Percentiles rank a stretch among this genome's conserved stretches.
Conservation (phyloP, 192 early-diverging fungal genomes). For the Dissophora ornata region DNA sequence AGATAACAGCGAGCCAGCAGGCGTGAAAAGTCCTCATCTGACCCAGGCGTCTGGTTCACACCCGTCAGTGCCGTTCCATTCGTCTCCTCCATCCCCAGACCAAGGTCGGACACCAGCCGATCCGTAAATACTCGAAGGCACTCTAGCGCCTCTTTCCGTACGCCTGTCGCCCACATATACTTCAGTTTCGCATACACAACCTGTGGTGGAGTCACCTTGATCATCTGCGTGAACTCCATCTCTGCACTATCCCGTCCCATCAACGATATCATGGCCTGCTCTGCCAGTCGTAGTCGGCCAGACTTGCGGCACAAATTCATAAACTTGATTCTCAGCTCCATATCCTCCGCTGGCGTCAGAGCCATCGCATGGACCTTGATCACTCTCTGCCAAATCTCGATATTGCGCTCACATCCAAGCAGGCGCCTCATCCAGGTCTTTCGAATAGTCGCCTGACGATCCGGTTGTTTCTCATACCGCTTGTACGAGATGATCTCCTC, state of each 20-base stretch:
- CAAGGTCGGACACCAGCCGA: slow-evolving; percentile 72
- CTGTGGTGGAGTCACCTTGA: slow-evolving; percentile 59
- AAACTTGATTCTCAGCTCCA: slow-evolving; percentile 97
- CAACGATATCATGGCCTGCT: slow-evolving; percentile 79
- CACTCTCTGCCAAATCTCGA: slow-evolving; percentile 95
- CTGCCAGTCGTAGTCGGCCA: slow-evolving; percentile 79
- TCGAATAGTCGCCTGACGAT: slow-evolving; percentile 78
- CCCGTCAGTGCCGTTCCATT: slow-evolving; percentile 26
- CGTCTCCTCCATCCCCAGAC: slow-evolving; percentile 28
- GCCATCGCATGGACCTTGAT: slow-evolving; percentile 90
- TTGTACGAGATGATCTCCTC: slow-evolving; percentile 97
- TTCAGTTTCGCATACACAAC: slow-evolving; percentile 95
- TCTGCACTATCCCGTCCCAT: slow-evolving; percentile 29
- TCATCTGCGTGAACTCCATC: slow-evolving; percentile 28
- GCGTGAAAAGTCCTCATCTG: slow-evolving; percentile 33
- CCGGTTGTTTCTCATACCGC: slow-evolving; percentile 76
- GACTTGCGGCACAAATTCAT: slow-evolving; percentile 93
- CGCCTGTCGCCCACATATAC: slow-evolving; percentile 83
- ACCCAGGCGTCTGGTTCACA: slow-evolving; percentile 9
- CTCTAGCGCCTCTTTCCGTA: slow-evolving; percentile 72
- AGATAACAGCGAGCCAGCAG: slow-evolving; percentile 87
- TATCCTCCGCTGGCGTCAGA: slow-evolving; percentile 89
- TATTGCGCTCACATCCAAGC: slow-evolving; percentile 89
- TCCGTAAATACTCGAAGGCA: slow-evolving; percentile 84
- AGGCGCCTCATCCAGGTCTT: slow-evolving; percentile 91